Evolutionary conservation across 2,329 filamentous ascomycete genomes (phyloP), one percentile per base, ranked within the genome.

Genomic region (Cladosporium sp.): DNA sequence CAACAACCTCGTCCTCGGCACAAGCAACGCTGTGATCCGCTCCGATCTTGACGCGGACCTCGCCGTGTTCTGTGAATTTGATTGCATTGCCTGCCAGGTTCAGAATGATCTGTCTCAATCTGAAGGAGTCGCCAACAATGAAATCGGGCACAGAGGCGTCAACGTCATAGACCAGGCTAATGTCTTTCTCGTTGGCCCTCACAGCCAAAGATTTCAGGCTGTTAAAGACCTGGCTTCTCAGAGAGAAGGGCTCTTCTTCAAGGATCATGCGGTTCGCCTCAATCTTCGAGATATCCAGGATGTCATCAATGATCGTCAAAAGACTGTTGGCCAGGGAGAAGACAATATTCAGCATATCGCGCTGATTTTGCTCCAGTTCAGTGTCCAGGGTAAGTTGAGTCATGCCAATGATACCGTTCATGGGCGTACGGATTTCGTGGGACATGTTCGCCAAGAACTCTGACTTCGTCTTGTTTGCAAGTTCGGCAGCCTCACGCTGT

Each of bases 391-490:
- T 97, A 64, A 99, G 84, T 78, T 97, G 93, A 2, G 93, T 97
- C 94, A 98, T 97, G 74, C 93, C 93, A 71, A 97, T 97, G 76
- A 97, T 97, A 72, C 93, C 93, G 81, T 97, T 97, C 88, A 97
- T 97, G 0, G 93, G 95, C 39, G 95, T 99, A 76, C 94, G 88
- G 72, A 98, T 98, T 79, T 98, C 94, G 85, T 98, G 94, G 54
- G 92, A 96, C 94, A 98, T 98, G 78, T 99, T 99, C 67, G 95
- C 95, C 66, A 99, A 82, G 82, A 99, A 99, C 76, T 98, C 95
- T 11, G 94, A 97, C 76, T 99, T 99, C 49, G 94, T 98, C 80
- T 96, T 94, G 83, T 97, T 98, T 69, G 95, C 95, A 76, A 97
- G 83, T 77, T 99, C 95, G 73, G 95, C 95, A 56, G 94, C 93